Conservation (phyloP, 73 alveolate species). For the Blepharisma stoltei region DNA sequence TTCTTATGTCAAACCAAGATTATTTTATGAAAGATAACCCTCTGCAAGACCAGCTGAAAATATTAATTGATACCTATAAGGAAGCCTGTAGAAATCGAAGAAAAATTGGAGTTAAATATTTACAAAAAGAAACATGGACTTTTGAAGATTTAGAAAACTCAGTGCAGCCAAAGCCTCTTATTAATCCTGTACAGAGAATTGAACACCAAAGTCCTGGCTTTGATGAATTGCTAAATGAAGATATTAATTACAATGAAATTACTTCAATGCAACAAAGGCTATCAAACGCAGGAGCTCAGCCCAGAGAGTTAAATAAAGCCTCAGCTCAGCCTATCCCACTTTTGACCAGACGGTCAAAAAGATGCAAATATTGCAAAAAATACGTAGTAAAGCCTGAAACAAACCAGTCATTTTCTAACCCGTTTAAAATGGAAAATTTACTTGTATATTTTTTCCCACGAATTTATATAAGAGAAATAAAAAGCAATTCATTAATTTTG, state of each 20-base stretch:
- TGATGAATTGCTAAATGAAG: slow-evolving; percentile 37
- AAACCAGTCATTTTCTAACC: slow-evolving; percentile 38
- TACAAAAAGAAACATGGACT: slow-evolving; percentile 11
- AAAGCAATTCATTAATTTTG: slow-evolving; percentile 3
- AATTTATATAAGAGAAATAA: slow-evolving; percentile 35
- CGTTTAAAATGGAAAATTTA: slow-evolving; percentile 44
- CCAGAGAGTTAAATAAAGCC: slow-evolving; percentile 39
- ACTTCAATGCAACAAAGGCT: slow-evolving; percentile 42
- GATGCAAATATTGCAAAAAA: slow-evolving; percentile 53
- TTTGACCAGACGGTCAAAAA: slow-evolving; percentile 40
- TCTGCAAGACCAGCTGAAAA: neutral
- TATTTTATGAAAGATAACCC: neutral
- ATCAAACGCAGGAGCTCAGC: slow-evolving; percentile 30
- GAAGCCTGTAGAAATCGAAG: slow-evolving; percentile 9
- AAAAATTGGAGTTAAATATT: neutral
- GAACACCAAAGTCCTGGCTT: neutral
- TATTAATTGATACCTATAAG: neutral
- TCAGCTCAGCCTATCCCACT: slow-evolving; percentile 40
- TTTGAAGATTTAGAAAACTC: slow-evolving; percentile 39
- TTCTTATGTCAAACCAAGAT: slow-evolving; percentile 5
- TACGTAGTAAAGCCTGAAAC: slow-evolving; percentile 49
- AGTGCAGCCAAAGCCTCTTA: neutral
- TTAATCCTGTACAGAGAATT: slow-evolving; percentile 3
- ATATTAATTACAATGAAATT: slow-evolving; percentile 34
- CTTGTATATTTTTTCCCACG: slow-evolving; percentile 44